Evolutionary conservation across 192 early-diverging fungal genomes (phyloP), one percentile per base, ranked within the genome.

Genomic region (Obelidium mucronatum): DNA sequence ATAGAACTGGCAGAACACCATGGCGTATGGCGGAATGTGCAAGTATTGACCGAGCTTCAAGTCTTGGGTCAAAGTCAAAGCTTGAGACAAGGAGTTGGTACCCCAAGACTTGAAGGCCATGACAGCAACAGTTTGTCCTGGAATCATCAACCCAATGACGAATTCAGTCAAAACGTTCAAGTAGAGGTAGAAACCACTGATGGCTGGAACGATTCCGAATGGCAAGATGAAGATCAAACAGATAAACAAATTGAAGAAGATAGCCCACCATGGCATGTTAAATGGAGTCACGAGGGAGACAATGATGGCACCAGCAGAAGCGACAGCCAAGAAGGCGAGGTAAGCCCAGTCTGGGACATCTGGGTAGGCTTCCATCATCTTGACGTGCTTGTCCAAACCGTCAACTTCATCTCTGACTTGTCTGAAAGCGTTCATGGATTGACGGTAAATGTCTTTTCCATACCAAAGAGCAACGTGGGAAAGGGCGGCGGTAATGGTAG

Each of bases 81-180:
- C 92, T 77, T 91, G 89, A 22, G 81, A 75, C 2, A 88, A 81
- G 22, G 83, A 87, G 55, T 89, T 87, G 67, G 91, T 91, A 55
- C 92, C 93, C 63, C 87, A 88, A 0, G 87, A 87, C 84, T 93
- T 93, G 86, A 92, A 93, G 42, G 83, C 83, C 83, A 91, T 88
- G 72, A 87, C 90, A 30, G 84, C 87, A 37, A 92, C 85, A 3
- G 87, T 90, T 42, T 84, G 76, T 34, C 91, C 91, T 19, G 91
- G 89, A 61, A 84, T 74, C 31, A 88, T 83, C 28, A 79, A 78
- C 80, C 91, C 89, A 67, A 85, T 85, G 33, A 92, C 76, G 34
- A 89, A 82, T 80, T 92, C 85, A 11, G 89, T 76, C n/a, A 92
- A 70, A 35, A 92, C 87, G 61, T 87, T 89, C 39, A 91, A 73